Evolutionary conservation across 2,329 filamentous ascomycete species (phyloP).

Genomic region (Chaetomium olivaceum): DNA sequence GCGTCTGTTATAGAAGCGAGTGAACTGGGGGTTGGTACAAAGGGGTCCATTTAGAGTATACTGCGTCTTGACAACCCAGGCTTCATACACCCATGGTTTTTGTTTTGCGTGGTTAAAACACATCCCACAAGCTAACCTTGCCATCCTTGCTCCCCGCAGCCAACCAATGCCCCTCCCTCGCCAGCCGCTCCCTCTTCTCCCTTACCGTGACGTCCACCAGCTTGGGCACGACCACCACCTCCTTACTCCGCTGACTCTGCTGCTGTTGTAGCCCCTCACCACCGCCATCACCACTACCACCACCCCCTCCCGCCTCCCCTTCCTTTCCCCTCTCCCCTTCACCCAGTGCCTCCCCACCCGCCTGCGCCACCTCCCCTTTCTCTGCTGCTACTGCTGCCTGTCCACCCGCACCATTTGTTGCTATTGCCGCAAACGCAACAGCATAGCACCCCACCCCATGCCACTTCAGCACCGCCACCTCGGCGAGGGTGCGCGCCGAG

Average conservation of each 20-base stretch:
- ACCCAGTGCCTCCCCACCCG: no score
- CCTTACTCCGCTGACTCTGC: background rate
- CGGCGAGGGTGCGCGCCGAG: slow-evolving; percentile 74
- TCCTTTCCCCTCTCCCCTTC: background rate
- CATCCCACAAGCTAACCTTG: slow-evolving; percentile 92
- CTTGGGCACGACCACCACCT: slow-evolving; percentile 35
- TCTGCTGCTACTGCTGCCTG: background rate
- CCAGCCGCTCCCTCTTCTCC: slow-evolving; percentile 62
- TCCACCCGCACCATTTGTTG: no score
- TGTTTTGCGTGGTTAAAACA: slow-evolving; percentile 59
- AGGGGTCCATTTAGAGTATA: background rate
- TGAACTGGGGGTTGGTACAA: background rate
- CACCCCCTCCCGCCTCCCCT: background rate
- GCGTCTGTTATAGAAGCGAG: background rate
- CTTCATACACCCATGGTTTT: background rate
- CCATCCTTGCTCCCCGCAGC: slow-evolving; percentile 92
- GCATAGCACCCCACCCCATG: slow-evolving; percentile 86
- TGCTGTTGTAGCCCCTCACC: slow-evolving; percentile 7
- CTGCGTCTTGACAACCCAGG: background rate
- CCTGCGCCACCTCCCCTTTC: background rate
- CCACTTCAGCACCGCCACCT: slow-evolving; percentile 92
- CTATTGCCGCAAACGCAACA: slow-evolving; percentile 65
- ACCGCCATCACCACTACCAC: background rate
- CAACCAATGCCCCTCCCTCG: slow-evolving; percentile 79
- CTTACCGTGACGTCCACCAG: slow-evolving; percentile 54